Evolutionary conservation across 2,329 filamentous ascomycete genomes (phyloP).

Genomic region (Botryotinia globosa): DNA sequence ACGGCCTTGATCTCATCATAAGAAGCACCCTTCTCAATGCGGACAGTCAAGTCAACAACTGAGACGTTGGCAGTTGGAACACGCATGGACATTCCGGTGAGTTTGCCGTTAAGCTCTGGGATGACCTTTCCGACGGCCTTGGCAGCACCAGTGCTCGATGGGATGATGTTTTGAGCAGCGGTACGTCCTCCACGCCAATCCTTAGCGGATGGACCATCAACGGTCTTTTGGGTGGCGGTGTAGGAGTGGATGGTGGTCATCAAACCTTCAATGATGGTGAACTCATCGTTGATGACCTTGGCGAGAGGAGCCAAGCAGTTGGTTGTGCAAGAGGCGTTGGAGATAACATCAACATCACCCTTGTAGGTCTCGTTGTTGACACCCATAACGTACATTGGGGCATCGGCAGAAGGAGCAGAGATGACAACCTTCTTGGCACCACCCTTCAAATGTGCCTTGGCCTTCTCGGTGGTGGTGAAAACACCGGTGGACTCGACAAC

Average conservation of each 20-base stretch:
- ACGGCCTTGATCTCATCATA: slow-evolving; percentile 92
- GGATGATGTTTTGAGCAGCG: slow-evolving; percentile 99
- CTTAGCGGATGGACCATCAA: slow-evolving; percentile 96
- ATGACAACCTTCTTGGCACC: slow-evolving; percentile 98
- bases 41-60: slow-evolving; percentile 94
- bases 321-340: slow-evolving; percentile 99
- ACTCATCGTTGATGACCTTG: slow-evolving; percentile 99
- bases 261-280: slow-evolving; percentile 93
- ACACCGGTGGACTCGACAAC: slow-evolving; percentile 97
- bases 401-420: slow-evolving; percentile 89
- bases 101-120: slow-evolving; percentile 96
- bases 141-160: slow-evolving; percentile 96
- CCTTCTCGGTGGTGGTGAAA: slow-evolving; percentile 98
- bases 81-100: slow-evolving; percentile 99
- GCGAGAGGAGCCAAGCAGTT: slow-evolving; percentile 99
- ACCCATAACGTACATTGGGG: slow-evolving; percentile 99
- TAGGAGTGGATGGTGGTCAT: slow-evolving; percentile 99
- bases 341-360: slow-evolving; percentile 86
- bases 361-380: slow-evolving; percentile 97
- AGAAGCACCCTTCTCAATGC: slow-evolving; percentile 82
- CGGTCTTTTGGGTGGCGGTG: slow-evolving; percentile 99
- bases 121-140: slow-evolving; percentile 99
- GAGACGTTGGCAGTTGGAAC: slow-evolving; percentile 98
- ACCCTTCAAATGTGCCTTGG: slow-evolving; percentile 87
- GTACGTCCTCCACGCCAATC: slow-evolving; percentile 99